Conservation (phyloP, 1,284 basidiomycete genomes). For the Ganoderma sinense region DNA sequence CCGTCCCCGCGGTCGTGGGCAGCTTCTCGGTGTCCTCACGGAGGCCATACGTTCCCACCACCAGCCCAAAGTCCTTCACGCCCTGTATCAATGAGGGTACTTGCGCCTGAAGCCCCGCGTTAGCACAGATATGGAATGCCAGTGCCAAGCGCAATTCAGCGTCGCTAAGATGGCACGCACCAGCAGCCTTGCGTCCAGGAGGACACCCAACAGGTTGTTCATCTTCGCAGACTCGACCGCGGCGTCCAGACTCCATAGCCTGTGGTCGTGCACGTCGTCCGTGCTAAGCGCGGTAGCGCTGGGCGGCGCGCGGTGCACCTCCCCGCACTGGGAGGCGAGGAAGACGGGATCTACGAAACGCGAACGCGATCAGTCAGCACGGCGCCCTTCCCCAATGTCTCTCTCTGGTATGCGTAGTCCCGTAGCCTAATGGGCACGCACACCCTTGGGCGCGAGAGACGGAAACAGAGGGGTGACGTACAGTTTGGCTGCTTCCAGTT, state of each 20-base stretch:
- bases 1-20: slow-evolving; percentile 49
- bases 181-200: slow-evolving; percentile 89
- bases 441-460: no score
- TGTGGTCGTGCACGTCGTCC: slow-evolving; percentile 57
- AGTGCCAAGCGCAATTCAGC: neutral
- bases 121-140: neutral
- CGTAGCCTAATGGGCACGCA: slow-evolving; percentile 9
- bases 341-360: slow-evolving; percentile 88
- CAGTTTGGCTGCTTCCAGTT: slow-evolving; percentile 99
- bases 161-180: slow-evolving; percentile 52
- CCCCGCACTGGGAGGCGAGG: slow-evolving; percentile 89
- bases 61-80: slow-evolving; percentile 88
- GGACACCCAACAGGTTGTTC: slow-evolving; percentile 94
- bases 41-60: slow-evolving; percentile 83
- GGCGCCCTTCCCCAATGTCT: neutral
- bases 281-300: slow-evolving; percentile 51
- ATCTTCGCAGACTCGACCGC: slow-evolving; percentile 94
- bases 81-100: slow-evolving; percentile 89
- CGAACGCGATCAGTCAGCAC: slow-evolving; percentile 16
- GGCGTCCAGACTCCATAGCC: slow-evolving; percentile 81
- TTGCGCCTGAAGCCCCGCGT: slow-evolving; percentile 50
- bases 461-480: slow-evolving; percentile 45
- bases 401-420: neutral
- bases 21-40: slow-evolving; percentile 52
- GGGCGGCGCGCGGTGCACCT: slow-evolving; percentile 50